These are phyloP conservation scores for Ormosia semicastrata DNA, from an alignment of 306 rosid species.

Conservation along the genomic window DNA sequence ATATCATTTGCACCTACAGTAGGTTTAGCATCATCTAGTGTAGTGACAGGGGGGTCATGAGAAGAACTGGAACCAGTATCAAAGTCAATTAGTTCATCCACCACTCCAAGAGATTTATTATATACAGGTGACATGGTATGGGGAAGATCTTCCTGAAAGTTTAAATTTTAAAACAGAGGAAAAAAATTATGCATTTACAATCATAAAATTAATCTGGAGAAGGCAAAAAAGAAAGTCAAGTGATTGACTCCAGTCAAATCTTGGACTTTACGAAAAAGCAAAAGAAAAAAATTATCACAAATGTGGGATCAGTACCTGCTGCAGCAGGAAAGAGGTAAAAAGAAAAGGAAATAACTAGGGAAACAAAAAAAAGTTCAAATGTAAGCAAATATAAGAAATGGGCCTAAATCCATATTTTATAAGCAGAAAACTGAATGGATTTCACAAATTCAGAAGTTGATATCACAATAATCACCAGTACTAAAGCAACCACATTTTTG, in stretches of 20 bases:
- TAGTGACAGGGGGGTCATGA: conserved; percentile 29
- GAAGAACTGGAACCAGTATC: conserved; percentile 39
- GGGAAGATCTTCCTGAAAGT: conserved; percentile 55
- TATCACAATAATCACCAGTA: conserved; percentile 47
- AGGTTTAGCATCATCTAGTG: conserved; percentile 19
- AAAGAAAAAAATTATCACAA: neutral
- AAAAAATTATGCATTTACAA: neutral
- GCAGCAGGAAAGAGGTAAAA: conserved; percentile 12
- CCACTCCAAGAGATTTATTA: conserved; percentile 30
- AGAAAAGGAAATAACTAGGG: neutral
- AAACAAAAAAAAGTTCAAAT: neutral
- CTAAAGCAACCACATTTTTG: conserved; percentile 47
- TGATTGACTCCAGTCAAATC: neutral
- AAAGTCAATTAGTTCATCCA: conserved; percentile 35
- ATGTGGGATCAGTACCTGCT: neutral
- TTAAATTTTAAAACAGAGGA: conserved; percentile 17
- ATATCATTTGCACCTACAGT: conserved; percentile 23
- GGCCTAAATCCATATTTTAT: neutral
- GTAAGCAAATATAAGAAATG: neutral
- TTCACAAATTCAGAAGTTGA: conserved; percentile 16
- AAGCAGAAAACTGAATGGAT: neutral
- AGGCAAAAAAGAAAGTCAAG: neutral
- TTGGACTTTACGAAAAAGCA: neutral
- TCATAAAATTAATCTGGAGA: neutral
- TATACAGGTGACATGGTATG: conserved; percentile 44